Conservation (phyloP, 1,139 yeast genomes). For the Meyerozyma elateridarum region DNA sequence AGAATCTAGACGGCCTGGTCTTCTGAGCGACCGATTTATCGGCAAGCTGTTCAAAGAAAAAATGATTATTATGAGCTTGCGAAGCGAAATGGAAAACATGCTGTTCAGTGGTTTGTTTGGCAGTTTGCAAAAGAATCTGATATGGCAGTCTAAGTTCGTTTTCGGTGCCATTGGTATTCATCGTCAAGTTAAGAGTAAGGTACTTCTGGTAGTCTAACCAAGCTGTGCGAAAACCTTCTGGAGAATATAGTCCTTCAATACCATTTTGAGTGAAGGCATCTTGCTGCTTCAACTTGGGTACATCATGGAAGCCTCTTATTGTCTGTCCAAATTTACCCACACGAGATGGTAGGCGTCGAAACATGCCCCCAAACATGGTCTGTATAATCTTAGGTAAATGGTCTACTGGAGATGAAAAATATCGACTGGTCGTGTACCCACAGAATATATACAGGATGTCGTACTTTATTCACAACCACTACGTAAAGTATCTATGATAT, state of each 20-base stretch:
- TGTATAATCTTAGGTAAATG: no score
- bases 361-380: not conserved
- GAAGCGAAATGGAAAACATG: conserved; percentile 83
- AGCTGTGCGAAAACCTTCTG: conserved; percentile 63
- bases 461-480: no score
- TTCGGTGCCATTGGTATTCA: conserved; percentile 73
- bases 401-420: conserved; percentile 4
- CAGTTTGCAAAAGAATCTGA: conserved; percentile 69
- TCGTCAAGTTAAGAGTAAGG: conserved; percentile 64
- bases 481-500: not conserved
- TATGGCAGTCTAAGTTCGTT: conserved; percentile 76
- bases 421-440: conserved; percentile 1
- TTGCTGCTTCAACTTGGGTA: conserved; percentile 52
- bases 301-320: conserved; percentile 51
- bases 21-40: conserved; percentile 26
- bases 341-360: not conserved
- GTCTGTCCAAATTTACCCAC: conserved; percentile 5
- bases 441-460: not conserved
- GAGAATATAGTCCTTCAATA: conserved; percentile 66
- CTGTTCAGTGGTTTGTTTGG: conserved; percentile 64
- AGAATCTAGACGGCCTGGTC: conserved; percentile 45
- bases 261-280: conserved; percentile 44
- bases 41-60: conserved; percentile 69
- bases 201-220: conserved; percentile 81
- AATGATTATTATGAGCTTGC: conserved; percentile 88